phyloP scores from a whole-genome alignment of 805 yeast genomes.

The Myxozyma vanderwaltii region DNA sequence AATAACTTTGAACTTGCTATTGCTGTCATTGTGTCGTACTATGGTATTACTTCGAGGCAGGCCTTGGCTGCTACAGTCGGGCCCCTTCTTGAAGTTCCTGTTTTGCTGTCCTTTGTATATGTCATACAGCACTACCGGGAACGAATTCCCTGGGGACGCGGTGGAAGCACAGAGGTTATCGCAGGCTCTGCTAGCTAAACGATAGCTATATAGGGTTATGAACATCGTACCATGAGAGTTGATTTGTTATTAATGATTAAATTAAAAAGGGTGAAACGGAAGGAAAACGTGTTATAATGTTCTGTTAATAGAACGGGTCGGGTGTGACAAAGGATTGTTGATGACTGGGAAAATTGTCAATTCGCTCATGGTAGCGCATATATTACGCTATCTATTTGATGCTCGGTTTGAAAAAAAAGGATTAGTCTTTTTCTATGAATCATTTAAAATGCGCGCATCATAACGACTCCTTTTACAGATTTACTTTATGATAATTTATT shows the following conservation, averaged over 20 bases:
- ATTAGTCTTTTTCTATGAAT: not conserved
- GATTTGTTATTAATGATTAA: not conserved
- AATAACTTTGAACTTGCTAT: constrained; percentile 61
- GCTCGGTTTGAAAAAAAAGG: no score
- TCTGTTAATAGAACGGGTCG: no score
- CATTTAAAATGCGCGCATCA: not conserved
- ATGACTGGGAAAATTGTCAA: no score
- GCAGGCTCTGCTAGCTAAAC: not conserved
- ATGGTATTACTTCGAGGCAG: constrained; percentile 55
- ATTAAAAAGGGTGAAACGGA: no score
- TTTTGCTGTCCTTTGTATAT: constrained; percentile 42
- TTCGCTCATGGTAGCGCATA: no score
- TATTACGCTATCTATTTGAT: no score
- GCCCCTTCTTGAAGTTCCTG: constrained; percentile 61
- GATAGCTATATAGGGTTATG: not conserved
- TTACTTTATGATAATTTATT: no score
- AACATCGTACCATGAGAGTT: not conserved
- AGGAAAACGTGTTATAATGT: no score
- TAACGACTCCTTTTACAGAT: not conserved
- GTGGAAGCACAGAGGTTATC: constrained; percentile 25
- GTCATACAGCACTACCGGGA: constrained; percentile 25
- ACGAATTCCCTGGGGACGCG: constrained; percentile 22
- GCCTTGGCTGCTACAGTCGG: constrained; percentile 64
- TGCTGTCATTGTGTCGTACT: constrained; percentile 56
- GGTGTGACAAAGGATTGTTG: no score